Evolutionary conservation across 805 yeast genomes (phyloP), one percentile per base, ranked within the genome.

Genomic region (Sungouiella thailandica): DNA sequence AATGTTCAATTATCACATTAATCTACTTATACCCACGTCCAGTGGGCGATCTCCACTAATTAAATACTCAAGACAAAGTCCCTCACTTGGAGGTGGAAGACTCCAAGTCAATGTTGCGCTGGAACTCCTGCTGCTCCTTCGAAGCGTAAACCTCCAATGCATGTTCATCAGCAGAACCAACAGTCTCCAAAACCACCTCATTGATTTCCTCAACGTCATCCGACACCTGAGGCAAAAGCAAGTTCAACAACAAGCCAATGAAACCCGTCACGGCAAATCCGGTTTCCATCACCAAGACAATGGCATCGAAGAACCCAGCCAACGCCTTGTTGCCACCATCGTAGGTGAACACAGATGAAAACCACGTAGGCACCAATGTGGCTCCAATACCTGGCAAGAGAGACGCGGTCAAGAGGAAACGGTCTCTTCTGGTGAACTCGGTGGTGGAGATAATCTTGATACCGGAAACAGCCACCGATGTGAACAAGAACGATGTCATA

Each of bases 401-500:
- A 13, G 49, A 39, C 7, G 45, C 47, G 2, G 49, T 44, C 37
- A 44, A 34, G 34, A 44, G 25, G 32, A 44, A 44, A 4, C 49
- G 27, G 44, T 44, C 49, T 40, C 49, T 39, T 33, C 49, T 32
- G 35, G 49, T 39, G 45, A 44, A 44, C 34, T 42, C 47, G n/a
- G 49, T 44, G 39, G 43, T 42, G 29, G 47, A 39, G 29, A 44
- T 44, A 23, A 44, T 44, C 36, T 44, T 44, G 45, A 44, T 40
- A 4, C 49, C 49, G 8, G 47, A 42, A 10, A 44, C 49, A 5
- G 49, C 47, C 26, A 44, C 49, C 19, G 45, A 42, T 7, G 47
- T 42, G 36, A 44, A 44, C 43, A 44, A 40, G 31, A 44, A 44
- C 16, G 45, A 29, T 5, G 49, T 44, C 49, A 44, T 44, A 16